Conservation (phyloP, 495 filamentous ascomycete species). For the Xylaria acuta region DNA sequence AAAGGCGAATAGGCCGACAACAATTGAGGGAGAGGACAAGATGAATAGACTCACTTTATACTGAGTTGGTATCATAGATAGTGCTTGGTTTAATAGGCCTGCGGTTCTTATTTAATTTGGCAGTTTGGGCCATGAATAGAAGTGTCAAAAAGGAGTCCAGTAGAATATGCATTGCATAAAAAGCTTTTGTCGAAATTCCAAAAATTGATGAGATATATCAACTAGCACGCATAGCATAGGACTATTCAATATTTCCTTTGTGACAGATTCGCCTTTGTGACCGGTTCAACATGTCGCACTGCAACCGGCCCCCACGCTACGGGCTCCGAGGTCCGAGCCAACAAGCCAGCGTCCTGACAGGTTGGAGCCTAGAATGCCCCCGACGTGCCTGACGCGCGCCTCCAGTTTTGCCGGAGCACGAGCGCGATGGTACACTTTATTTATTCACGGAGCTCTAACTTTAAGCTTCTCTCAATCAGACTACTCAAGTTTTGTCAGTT, state of each 20-base stretch:
- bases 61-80: not conserved
- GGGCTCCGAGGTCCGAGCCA: not conserved
- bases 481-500: not conserved
- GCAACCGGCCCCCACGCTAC: not conserved
- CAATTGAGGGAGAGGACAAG: not conserved
- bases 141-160: no score
- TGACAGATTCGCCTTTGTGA: not conserved
- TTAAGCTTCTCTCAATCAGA: not conserved
- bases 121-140: not conserved
- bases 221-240: not conserved
- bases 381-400: not conserved
- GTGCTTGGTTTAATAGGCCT: not conserved
- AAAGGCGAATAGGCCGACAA: not conserved
- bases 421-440: not conserved
- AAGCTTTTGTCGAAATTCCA: not conserved
- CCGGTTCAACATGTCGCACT: not conserved
- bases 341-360: not conserved
- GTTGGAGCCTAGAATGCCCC: not conserved
- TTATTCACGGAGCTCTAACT: not conserved
- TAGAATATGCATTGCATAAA: not conserved
- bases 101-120: not conserved
- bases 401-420: not conserved
- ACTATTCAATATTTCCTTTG: not conserved
- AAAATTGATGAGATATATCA: not conserved
- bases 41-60: not conserved